These are phyloP conservation scores for Aspergillus amoenus DNA, from an alignment of 2,329 filamentous ascomycete species.

Conservation along the genomic window DNA sequence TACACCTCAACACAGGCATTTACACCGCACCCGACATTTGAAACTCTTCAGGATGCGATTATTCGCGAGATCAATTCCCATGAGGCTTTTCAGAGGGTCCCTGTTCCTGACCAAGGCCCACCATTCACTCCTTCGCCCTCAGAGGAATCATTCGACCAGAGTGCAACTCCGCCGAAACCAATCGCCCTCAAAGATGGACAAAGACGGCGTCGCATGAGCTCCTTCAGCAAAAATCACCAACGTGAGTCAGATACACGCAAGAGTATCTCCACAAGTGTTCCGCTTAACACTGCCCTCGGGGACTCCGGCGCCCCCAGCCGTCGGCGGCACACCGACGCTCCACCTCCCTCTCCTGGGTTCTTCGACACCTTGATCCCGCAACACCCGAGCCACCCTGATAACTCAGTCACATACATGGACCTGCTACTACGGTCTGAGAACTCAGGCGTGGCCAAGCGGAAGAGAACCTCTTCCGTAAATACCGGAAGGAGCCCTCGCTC, in stretches of 20 bases:
- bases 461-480: slow-evolving; percentile 12
- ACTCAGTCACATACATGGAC: slow-evolving; percentile 33
- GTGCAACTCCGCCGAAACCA: slow-evolving; percentile 14
- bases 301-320: slow-evolving; percentile 18
- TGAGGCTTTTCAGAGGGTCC: slow-evolving; percentile 40
- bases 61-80: slow-evolving; percentile 46
- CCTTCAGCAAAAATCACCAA: slow-evolving; percentile 28
- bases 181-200: slow-evolving; percentile 33
- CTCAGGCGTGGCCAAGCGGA: background rate
- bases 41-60: slow-evolving; percentile 44
- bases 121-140: slow-evolving; percentile 33
- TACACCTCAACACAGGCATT: slow-evolving; percentile 30
- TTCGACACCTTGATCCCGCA: slow-evolving; percentile 22
- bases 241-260: slow-evolving; percentile 27
- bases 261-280: slow-evolving; percentile 31
- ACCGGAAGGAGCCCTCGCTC: slow-evolving; percentile 11
- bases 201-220: slow-evolving; percentile 32
- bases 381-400: slow-evolving; percentile 7
- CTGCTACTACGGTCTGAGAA: slow-evolving; percentile 25
- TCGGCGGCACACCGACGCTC: slow-evolving; percentile 43
- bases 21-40: slow-evolving; percentile 38
- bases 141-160: slow-evolving; percentile 24
- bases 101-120: slow-evolving; percentile 31
- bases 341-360: slow-evolving; percentile 33
- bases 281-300: slow-evolving; percentile 8